Conservation (phyloP, 495 filamentous ascomycete species). For the Aspergillus sclerotiicarbonarius region DNA sequence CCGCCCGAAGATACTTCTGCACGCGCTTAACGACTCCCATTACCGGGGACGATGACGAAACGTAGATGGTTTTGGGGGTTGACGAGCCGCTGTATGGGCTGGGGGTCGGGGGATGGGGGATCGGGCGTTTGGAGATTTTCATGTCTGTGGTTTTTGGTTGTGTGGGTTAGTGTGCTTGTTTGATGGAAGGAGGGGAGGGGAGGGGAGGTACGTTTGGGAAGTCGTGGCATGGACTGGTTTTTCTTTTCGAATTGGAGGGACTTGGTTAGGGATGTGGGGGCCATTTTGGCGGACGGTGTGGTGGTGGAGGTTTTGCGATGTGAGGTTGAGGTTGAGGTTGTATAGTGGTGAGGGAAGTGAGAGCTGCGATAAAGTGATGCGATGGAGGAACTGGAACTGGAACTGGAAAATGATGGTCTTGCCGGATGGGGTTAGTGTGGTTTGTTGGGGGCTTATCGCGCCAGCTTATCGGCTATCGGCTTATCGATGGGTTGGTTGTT, state of each 20-base stretch:
- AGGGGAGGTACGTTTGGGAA: slow-evolving; percentile 35
- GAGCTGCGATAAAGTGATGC: neutral
- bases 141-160: slow-evolving; percentile 30
- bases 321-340: neutral
- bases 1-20: slow-evolving; percentile 63
- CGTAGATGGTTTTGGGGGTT: slow-evolving; percentile 69
- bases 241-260: slow-evolving; percentile 42
- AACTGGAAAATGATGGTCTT: neutral
- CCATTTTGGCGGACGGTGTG: neutral
- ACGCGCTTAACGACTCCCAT: slow-evolving; percentile 80
- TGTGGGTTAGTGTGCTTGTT: slow-evolving; percentile 15
- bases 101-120: slow-evolving; percentile 65
- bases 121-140: slow-evolving; percentile 63
- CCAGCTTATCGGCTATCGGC: neutral
- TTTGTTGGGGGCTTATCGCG: slow-evolving; percentile 1
- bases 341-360: neutral
- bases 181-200: neutral
- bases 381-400: no score
- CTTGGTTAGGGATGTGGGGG: neutral
- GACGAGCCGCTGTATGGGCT: slow-evolving; percentile 51
- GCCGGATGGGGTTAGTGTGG: neutral
- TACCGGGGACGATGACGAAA: slow-evolving; percentile 73
- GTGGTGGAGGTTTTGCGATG: neutral
- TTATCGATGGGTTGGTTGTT: no score
- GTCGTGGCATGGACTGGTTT: slow-evolving; percentile 37